phyloP scores from a whole-genome alignment of 2,329 filamentous ascomycete genomes.

The Orbilia javanica region DNA sequence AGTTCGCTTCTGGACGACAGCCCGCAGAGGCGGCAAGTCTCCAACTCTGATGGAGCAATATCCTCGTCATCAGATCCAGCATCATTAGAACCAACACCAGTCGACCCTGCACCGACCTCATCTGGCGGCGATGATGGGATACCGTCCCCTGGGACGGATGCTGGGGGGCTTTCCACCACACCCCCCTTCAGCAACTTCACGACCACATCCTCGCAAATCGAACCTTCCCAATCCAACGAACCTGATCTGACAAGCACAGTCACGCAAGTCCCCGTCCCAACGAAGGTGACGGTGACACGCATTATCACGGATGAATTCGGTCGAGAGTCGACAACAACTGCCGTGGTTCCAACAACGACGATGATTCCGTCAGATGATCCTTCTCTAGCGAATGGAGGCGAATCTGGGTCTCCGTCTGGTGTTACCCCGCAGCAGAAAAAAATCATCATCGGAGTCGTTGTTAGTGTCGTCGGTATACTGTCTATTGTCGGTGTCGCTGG shows the following conservation, averaged over 20 bases:
- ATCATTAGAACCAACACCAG: not conserved
- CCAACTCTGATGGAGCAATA: not conserved
- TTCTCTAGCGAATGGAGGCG: conserved; percentile 47
- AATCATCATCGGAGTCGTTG: conserved; percentile 56
- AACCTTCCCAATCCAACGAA: conserved; percentile 7
- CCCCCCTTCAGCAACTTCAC: conserved; percentile 54
- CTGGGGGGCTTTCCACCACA: not conserved
- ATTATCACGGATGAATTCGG: conserved; percentile 51
- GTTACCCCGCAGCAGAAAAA: conserved; percentile 56
- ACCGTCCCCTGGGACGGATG: not conserved
- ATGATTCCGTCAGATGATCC: conserved; percentile 53
- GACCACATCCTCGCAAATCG: conserved; percentile 27
- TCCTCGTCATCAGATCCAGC: not conserved
- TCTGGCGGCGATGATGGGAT: not conserved
- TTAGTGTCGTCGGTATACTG: conserved; percentile 49
- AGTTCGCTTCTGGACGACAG: conserved; percentile 21
- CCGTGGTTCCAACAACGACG: conserved; percentile 49
- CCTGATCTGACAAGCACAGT: conserved; percentile 40
- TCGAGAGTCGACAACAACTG: conserved; percentile 36
- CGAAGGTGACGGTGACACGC: conserved; percentile 48
- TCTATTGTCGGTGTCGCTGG: conserved; percentile 46
- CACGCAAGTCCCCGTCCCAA: conserved; percentile 47
- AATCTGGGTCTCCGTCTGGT: conserved; percentile 38
- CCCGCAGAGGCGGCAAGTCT: conserved; percentile 36
- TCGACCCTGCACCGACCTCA: not conserved